These are phyloP conservation scores for Silene noctiflora DNA, from an alignment of 179 eudicot species.

Conservation along the genomic window DNA sequence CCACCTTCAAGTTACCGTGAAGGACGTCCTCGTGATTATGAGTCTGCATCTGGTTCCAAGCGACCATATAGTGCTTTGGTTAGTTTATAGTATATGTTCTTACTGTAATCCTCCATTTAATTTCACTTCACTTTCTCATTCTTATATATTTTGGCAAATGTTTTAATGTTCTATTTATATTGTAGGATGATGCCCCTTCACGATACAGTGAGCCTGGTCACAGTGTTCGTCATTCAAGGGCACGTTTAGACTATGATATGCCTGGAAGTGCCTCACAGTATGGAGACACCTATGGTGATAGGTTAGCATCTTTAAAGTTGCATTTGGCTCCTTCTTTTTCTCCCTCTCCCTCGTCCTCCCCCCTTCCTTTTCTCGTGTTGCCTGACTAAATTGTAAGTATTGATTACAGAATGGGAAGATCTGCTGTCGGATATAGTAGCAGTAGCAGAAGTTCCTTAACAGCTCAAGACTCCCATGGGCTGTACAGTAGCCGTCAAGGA, in stretches of 20 bases:
- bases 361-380: not conserved
- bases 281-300: constrained; percentile 71
- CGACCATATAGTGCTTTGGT: constrained; percentile 83
- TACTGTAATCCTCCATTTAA: not conserved
- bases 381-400: not conserved
- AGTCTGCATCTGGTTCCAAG: constrained; percentile 76
- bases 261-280: constrained; percentile 66
- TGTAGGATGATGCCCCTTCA: constrained; percentile 75
- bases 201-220: constrained; percentile 62
- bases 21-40: constrained; percentile 78
- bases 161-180: constrained; percentile 4
- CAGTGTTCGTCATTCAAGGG: constrained; percentile 77
- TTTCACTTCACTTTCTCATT: not conserved
- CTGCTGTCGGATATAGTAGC: constrained; percentile 62
- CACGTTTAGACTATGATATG: constrained; percentile 82
- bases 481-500: constrained; percentile 78
- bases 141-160: not conserved
- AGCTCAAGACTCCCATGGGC: constrained; percentile 73
- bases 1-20: constrained; percentile 79
- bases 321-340: not conserved
- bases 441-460: constrained; percentile 62
- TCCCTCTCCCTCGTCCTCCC: not conserved
- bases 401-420: constrained; percentile 65
- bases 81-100: constrained; percentile 10
- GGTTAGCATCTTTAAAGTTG: constrained; percentile 38